phyloP scores from a whole-genome alignment of 768 basidiomycete species.

The Austroboletus eburneus region DNA sequence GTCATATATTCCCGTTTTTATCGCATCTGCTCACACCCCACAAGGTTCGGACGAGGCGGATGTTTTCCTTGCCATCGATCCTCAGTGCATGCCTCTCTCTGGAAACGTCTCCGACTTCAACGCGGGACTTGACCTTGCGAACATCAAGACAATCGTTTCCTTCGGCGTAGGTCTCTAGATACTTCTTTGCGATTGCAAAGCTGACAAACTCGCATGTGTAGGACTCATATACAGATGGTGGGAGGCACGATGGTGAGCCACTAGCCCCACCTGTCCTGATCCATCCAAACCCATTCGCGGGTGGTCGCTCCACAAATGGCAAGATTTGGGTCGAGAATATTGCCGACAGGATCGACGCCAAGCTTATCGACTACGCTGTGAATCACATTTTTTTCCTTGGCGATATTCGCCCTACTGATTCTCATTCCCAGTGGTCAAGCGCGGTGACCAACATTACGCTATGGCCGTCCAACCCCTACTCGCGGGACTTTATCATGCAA shows the following conservation, averaged over 20 bases:
- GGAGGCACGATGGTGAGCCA: conserved; percentile 42
- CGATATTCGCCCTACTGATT: background rate
- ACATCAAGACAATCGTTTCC: conserved; percentile 45
- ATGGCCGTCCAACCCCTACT: conserved; percentile 48
- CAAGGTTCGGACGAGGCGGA: conserved; percentile 11
- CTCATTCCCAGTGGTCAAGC: conserved; percentile 28
- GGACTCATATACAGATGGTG: conserved; percentile 52
- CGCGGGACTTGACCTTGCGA: conserved; percentile 38
- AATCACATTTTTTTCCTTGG: conserved; percentile 6
- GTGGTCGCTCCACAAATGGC: conserved; percentile 50
- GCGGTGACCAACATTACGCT: conserved; percentile 45
- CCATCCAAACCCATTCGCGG: conserved; percentile 44
- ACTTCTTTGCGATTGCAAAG: background rate
- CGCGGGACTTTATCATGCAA: conserved; percentile 48
- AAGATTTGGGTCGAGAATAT: conserved; percentile 47
- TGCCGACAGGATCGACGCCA: conserved; percentile 36
- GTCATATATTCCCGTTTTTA: too few species aligned
- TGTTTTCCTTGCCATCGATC: conserved; percentile 44
- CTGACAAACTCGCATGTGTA: too few species aligned
- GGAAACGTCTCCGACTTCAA: conserved; percentile 45
- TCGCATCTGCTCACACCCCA: too few species aligned
- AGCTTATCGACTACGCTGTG: conserved; percentile 50
- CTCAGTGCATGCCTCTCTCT: conserved; percentile 39
- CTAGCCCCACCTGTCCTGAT: conserved; percentile 38
- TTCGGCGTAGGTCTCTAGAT: conserved; percentile 44